Evolutionary conservation across 768 basidiomycete species (phyloP), one percentile per base, ranked within the genome.

Genomic region (Suillus placidus): DNA sequence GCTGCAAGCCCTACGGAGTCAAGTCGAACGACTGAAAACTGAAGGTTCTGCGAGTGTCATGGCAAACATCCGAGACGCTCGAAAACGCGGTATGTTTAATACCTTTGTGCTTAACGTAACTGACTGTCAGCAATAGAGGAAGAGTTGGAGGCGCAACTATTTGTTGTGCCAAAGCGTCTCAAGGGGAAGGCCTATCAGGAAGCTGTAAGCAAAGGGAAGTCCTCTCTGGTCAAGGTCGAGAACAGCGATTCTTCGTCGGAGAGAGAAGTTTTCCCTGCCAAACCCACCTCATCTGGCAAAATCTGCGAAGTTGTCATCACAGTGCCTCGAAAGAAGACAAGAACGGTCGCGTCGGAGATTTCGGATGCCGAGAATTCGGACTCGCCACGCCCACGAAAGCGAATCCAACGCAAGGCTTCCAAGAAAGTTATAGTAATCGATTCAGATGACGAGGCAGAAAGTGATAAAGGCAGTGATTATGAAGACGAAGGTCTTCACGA

Each of bases 101-200:
- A 37, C 23, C 45, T 45, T 37, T 18, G 23, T 37, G 56, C 34
- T 13, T 26, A 6, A 40, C 14, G 32, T 51, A 47, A 23, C 32
- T 68, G 40, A 51, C 63, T 56, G 23, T 18, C 68, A 72, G 69
- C 72, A 64, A 69, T 72, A 82, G 88, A 84, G 67, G 83, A 85
- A 64, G 84, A 87, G 60, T 83, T 85, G 10, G 82, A 79, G 18
- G 82, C 83, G 6, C 80, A 80, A 23, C 74, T 80, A 12, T 69
- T 81, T 70, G 70, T 80, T 62, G 72, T 83, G 64, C 76, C 87
- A 23, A 94, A 93, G 72, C 85, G 93, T 47, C 80, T 93, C 57
- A 91, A 88, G 73, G 93, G 93, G 45, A 89, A 88, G 72, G 80
- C 84, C 3, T 93, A 93, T 74, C 86, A 88, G 38, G 84, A 89